Evolutionary conservation across 78 protist genomes (phyloP).

Genomic region (Mantamonas sphyraenae): DNA sequence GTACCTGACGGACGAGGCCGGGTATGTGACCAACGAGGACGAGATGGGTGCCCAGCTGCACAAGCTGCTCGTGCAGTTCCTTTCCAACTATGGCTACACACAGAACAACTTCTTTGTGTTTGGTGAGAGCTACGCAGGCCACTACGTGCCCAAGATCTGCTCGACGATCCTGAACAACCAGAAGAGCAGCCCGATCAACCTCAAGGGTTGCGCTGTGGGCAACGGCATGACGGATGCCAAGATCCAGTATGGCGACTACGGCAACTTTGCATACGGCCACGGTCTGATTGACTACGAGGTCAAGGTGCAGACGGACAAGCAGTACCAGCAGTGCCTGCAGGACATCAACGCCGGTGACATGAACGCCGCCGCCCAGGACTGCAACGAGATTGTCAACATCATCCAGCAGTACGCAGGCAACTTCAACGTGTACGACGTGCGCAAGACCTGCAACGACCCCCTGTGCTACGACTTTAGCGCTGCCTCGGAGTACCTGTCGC

Average conservation of each 20-base stretch:
- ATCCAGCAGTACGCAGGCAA: background rate
- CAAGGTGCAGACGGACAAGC: background rate
- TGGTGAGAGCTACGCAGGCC: slow-evolving; percentile 63
- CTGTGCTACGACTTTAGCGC: slow-evolving; percentile 17
- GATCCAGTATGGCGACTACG: slow-evolving; percentile 41
- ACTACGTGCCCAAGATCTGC: slow-evolving; percentile 34
- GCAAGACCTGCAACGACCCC: background rate
- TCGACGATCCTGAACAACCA: slow-evolving; percentile 5
- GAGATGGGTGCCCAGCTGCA: background rate
- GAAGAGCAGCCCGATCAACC: too few species aligned
- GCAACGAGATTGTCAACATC: background rate
- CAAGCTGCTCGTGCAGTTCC: background rate
- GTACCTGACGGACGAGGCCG: background rate
- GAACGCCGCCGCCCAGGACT: background rate
- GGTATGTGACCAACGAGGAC: background rate
- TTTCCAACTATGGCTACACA: background rate
- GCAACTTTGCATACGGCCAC: slow-evolving; percentile 7
- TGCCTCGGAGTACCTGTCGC: background rate
- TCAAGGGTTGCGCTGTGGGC: slow-evolving; percentile 19
- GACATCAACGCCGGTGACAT: background rate
- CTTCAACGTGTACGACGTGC: slow-evolving; percentile 20
- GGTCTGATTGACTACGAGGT: background rate
- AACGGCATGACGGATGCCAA: slow-evolving; percentile 59
- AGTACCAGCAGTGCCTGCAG: background rate
- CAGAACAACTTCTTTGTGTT: slow-evolving; percentile 16